Evolutionary conservation across 2,329 filamentous ascomycete species (phyloP), one percentile per base, ranked within the genome.

Genomic region (Paecilomyces variotii): DNA sequence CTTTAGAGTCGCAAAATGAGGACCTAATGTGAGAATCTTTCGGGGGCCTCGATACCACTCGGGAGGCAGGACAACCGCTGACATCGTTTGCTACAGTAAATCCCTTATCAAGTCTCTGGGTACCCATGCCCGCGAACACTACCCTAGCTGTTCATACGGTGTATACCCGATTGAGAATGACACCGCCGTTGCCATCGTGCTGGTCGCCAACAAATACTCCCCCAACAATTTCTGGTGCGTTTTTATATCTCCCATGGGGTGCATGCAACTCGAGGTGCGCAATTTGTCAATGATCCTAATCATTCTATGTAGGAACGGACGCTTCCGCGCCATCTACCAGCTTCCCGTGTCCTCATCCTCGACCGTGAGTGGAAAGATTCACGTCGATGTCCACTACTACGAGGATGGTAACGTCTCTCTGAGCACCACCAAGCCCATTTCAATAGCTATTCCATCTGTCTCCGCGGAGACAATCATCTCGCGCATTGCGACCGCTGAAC

Each of bases 301-400:
- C 3, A 34, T 12, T 2, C 10, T 34, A 34, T 34, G 6, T 54
- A 91, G 89, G 90, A 97, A 97, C 77, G 94, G 94, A 62, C 91
- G 94, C 62, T 99, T 94, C 90, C 89, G 94, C 69, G 92, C 90
- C 54, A 82, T 88, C 56, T 97, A 97, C 79, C 83, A 88, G 67
- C 88, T 89, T 74, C 82, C 87, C 62, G 86, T 91, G 0, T 79
- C 85, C n/a, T 83, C 84, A 1, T 65, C 70, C 4, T 65, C 81
- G 63, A 80, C 80, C 54, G 79, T 97, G 51, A 85, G 87, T 39
- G 94, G 94, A 67, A 86, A 82, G 60, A 87, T 97, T 75, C 91
- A 93, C 74, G 90, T 97, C 57, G 92, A 97, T 67, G 93, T 99
- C 56, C 94, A 99, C 81, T 99, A 99, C 82, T 99, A 99, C 79